Conservation (phyloP, 192 early-diverging fungal species). For the Podila epicladia region DNA sequence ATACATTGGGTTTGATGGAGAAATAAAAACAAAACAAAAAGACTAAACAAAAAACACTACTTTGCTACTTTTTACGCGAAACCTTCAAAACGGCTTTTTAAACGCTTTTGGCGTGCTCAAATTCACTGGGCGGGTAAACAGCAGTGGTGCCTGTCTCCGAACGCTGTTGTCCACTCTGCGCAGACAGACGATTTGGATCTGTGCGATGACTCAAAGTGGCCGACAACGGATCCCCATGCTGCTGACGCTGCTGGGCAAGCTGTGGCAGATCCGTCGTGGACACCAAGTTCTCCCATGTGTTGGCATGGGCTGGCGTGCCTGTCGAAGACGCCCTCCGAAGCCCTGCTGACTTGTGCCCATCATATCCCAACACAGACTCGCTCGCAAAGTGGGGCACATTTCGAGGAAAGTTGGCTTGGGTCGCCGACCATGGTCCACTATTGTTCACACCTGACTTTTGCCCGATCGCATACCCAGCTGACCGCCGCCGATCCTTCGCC, state of each 20-base stretch:
- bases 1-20: no score
- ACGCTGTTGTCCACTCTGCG: not conserved
- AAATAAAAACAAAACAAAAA: no score
- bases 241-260: not conserved
- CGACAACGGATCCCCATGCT: not conserved
- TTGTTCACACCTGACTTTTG: not conserved
- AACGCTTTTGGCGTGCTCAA: no score
- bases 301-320: not conserved
- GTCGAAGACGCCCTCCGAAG: not conserved
- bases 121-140: no score
- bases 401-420: constrained; percentile 17
- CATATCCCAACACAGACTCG: not conserved
- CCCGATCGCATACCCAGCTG: not conserved
- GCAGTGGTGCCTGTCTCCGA: no score
- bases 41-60: no score
- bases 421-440: constrained; percentile 19
- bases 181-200: not conserved
- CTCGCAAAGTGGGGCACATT: not conserved
- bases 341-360: not conserved
- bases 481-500: constrained; percentile 4
- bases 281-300: no score
- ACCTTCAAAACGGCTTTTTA: no score
- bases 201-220: not conserved
- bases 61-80: no score
- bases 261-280: no score